phyloP scores from a whole-genome alignment of 2,329 filamentous ascomycete species.

The Biscogniauxia mediterranea region DNA sequence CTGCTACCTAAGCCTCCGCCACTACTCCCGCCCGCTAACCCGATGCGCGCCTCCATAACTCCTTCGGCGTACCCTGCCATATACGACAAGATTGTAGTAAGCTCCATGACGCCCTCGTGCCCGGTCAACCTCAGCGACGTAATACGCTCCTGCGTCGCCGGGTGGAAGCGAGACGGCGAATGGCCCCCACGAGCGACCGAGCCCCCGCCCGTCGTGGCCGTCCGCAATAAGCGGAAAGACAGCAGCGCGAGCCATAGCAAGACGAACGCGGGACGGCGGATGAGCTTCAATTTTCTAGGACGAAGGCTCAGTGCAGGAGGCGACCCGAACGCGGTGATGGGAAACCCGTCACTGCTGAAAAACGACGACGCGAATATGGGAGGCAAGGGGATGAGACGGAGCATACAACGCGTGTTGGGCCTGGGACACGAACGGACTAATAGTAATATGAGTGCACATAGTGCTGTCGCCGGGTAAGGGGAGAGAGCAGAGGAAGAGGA shows the following conservation, averaged over 20 bases:
- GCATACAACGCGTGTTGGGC: constrained; percentile 36
- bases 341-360: constrained; percentile 12
- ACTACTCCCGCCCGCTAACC: constrained; percentile 69
- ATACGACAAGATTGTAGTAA: constrained; percentile 84
- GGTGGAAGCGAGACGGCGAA: constrained; percentile 91
- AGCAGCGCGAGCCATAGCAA: constrained; percentile 26
- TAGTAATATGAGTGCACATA: constrained; percentile 15
- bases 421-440: constrained; percentile 29
- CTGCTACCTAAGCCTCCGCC: constrained; percentile 72
- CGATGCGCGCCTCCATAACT: constrained; percentile 74
- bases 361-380: constrained; percentile 14
- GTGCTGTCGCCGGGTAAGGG: constrained; percentile 10
- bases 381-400: constrained; percentile 32
- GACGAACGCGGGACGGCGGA: constrained; percentile 37
- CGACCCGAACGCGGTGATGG: constrained; percentile 13
- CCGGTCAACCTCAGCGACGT: constrained; percentile 86
- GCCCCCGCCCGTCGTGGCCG: constrained; percentile 36
- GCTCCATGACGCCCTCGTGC: constrained; percentile 77
- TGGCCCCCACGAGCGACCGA: constrained; percentile 72
- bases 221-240: constrained; percentile 40
- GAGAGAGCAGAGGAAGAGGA: too few relatives aligned
- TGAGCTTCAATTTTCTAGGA: constrained; percentile 49
- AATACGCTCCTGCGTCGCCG: constrained; percentile 75
- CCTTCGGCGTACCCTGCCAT: constrained; percentile 75
- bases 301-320: constrained; percentile 32